These are phyloP conservation scores for Samsoniella hepiali DNA, from an alignment of 2,329 filamentous ascomycete species.

Conservation along the genomic window DNA sequence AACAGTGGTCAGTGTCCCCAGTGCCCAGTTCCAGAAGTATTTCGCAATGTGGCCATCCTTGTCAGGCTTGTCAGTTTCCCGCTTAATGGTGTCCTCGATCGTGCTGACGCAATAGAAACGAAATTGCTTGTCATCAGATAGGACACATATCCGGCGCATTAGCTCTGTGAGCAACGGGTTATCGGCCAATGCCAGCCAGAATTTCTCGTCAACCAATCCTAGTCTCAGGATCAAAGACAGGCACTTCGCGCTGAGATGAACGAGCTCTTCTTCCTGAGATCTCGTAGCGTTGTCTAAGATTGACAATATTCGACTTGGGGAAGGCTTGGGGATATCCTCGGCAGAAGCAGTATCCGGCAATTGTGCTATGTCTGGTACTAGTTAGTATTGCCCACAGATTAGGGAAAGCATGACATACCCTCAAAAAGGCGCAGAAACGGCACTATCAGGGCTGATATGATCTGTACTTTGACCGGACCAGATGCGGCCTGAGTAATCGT, in stretches of 20 bases:
- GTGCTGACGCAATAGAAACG: slow-evolving; percentile 31
- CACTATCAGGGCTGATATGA: background rate
- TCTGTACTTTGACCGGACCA: background rate
- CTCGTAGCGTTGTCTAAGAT: slow-evolving; percentile 28
- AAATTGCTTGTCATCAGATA: slow-evolving; percentile 27
- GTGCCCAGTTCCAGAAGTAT: slow-evolving; percentile 33
- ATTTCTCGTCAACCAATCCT: slow-evolving; percentile 27
- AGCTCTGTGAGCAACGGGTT: slow-evolving; percentile 25
- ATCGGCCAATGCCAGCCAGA: slow-evolving; percentile 29
- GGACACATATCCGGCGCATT: slow-evolving; percentile 28
- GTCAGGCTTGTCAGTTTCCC: background rate
- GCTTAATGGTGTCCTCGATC: slow-evolving; percentile 29
- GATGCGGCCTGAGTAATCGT: background rate
- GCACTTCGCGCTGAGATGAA: slow-evolving; percentile 27
- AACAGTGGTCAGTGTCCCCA: slow-evolving; percentile 34
- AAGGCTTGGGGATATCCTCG: slow-evolving; percentile 25
- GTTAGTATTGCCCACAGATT: background rate
- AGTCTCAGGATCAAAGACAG: slow-evolving; percentile 31
- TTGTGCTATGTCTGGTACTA: background rate
- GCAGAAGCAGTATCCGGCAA: background rate
- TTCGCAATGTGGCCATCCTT: slow-evolving; percentile 22
- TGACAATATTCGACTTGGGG: slow-evolving; percentile 19
- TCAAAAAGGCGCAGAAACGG: slow-evolving; percentile 12
- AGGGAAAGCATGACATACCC: background rate
- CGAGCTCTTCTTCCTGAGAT: slow-evolving; percentile 25